Evolutionary conservation across 768 basidiomycete genomes (phyloP).

Genomic region (Mycena indigotica): DNA sequence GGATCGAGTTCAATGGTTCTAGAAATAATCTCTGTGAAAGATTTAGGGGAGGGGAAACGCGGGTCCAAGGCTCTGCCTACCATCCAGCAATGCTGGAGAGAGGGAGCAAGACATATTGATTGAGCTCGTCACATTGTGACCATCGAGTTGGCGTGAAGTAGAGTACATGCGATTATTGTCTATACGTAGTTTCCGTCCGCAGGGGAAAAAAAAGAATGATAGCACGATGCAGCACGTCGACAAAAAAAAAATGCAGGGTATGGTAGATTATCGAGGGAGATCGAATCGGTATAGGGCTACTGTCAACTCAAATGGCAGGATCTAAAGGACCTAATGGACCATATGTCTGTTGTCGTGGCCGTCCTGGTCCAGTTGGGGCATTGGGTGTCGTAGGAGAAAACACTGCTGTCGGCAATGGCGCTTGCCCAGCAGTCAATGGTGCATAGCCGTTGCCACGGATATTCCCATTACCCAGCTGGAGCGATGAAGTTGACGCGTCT

Average conservation of each 20-base stretch:
- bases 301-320: slow-evolving; percentile 52
- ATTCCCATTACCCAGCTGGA: slow-evolving; percentile 31
- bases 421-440: slow-evolving; percentile 50
- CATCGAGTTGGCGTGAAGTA: slow-evolving; percentile 3
- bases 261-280: slow-evolving; percentile 23
- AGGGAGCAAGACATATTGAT: slow-evolving; percentile 10
- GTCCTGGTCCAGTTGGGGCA: slow-evolving; percentile 34
- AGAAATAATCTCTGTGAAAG: slow-evolving; percentile 16
- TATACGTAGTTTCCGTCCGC: slow-evolving; percentile 8
- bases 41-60: slow-evolving; percentile 7
- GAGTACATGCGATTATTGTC: slow-evolving; percentile 2
- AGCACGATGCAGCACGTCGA: slow-evolving; percentile 17
- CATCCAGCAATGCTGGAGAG: slow-evolving; percentile 27
- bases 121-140: not conserved
- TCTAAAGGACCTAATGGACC: slow-evolving; percentile 64
- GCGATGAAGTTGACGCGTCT: slow-evolving; percentile 52
- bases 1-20: slow-evolving; percentile 19
- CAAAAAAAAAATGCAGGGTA: slow-evolving; percentile 23
- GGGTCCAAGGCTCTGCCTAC: slow-evolving; percentile 14
- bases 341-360: slow-evolving; percentile 34
- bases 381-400: slow-evolving; percentile 38
- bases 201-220: slow-evolving; percentile 21
- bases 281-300: slow-evolving; percentile 24
- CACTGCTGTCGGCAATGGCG: slow-evolving; percentile 13
- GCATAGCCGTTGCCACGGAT: slow-evolving; percentile 56